These are phyloP conservation scores for peach (Prunus persica) DNA, from an alignment of 306 rosid species.

Conservation along the genomic window DNA sequence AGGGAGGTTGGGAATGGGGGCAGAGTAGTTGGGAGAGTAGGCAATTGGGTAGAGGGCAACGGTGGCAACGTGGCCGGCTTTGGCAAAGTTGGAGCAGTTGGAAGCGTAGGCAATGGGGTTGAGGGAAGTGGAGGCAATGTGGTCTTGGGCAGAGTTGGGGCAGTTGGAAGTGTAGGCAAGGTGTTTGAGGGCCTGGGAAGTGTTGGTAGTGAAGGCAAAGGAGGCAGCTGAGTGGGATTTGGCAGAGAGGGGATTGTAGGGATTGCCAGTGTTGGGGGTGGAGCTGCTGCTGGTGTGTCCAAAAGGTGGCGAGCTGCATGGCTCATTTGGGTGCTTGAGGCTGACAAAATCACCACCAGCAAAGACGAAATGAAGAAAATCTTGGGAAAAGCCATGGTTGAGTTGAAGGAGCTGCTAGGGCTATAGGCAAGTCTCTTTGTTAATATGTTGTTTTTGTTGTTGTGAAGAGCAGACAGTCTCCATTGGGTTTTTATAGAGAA, in stretches of 20 bases:
- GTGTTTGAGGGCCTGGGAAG: conserved; percentile 18
- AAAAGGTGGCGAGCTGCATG: conserved; percentile 17
- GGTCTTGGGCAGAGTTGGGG: conserved; percentile 7
- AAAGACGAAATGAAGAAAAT: background rate
- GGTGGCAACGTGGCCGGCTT: background rate
- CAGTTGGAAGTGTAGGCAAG: conserved; percentile 4
- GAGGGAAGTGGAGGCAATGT: conserved; percentile 17
- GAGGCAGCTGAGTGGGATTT: background rate
- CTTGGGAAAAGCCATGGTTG: conserved; percentile 3
- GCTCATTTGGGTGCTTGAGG: background rate
- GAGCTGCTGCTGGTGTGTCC: conserved; percentile 3
- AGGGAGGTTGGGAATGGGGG: no score
- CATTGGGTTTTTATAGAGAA: background rate
- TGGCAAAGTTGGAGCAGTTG: background rate
- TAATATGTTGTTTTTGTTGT: background rate
- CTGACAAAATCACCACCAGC: background rate
- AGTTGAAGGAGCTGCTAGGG: background rate
- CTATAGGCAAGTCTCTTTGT: background rate
- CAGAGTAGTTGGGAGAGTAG: background rate
- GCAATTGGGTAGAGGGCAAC: background rate
- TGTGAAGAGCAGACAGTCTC: background rate
- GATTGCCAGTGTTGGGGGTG: background rate
- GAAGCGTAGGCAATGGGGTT: background rate
- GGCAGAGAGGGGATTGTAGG: conserved; percentile 7
- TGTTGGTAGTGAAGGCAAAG: conserved; percentile 7